phyloP scores from a whole-genome alignment of 495 filamentous ascomycete species.

The Rostrohypoxylon terebratum region DNA sequence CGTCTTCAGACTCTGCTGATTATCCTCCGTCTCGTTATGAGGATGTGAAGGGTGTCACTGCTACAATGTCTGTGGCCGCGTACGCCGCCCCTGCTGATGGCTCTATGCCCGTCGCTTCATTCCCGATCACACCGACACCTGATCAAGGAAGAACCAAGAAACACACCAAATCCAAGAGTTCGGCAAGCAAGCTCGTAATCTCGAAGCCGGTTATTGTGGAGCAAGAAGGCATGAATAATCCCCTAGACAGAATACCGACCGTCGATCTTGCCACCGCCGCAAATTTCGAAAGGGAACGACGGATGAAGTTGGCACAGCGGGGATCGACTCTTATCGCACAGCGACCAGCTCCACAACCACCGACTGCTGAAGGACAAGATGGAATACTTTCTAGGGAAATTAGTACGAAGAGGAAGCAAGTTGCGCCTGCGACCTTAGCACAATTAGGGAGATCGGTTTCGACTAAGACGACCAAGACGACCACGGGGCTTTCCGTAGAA shows the following conservation, averaged over 20 bases:
- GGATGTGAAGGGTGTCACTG: constrained; percentile 56
- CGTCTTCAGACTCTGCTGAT: constrained; percentile 56
- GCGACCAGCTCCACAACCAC: constrained; percentile 55
- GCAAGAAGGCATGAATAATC: constrained; percentile 51
- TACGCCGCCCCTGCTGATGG: constrained; percentile 45
- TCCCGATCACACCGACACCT: constrained; percentile 36
- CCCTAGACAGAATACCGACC: constrained; percentile 59
- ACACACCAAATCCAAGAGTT: constrained; percentile 45
- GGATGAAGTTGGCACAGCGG: constrained; percentile 52
- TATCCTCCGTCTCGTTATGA: constrained; percentile 60
- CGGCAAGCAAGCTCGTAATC: constrained; percentile 57
- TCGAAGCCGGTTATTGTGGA: constrained; percentile 61
- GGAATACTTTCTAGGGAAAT: constrained; percentile 50
- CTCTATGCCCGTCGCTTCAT: constrained; percentile 32
- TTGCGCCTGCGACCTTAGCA: constrained; percentile 36
- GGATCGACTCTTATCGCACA: constrained; percentile 49
- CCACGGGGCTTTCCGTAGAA: constrained; percentile 44
- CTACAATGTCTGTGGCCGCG: constrained; percentile 53
- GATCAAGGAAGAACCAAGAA: constrained; percentile 49
- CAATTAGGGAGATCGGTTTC: constrained; percentile 42
- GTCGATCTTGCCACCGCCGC: constrained; percentile 62
- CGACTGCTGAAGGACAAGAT: constrained; percentile 41
- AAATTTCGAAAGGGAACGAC: constrained; percentile 59
- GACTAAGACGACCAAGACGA: constrained; percentile 38
- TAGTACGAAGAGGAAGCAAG: constrained; percentile 59